These are phyloP conservation scores for Hibiscus syriacus DNA, from an alignment of 345 rosid genomes.

Conservation along the genomic window DNA sequence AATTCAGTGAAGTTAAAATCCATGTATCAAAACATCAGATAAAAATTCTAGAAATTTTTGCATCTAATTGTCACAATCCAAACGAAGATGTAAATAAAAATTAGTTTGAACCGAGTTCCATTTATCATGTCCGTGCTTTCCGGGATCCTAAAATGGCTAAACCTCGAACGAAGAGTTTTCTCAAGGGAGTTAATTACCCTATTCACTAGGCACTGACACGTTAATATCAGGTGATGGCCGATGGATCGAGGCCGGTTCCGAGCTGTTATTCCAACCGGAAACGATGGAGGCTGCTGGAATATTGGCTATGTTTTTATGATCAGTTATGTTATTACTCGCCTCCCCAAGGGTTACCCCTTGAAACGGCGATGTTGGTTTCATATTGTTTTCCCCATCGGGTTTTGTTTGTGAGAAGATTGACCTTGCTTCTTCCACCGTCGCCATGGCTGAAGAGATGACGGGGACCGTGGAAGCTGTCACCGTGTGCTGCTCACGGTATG, in stretches of 20 bases:
- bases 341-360: background rate
- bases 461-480: conserved; percentile 8
- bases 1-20: background rate
- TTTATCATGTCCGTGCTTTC: background rate
- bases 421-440: conserved; percentile 14
- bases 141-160: background rate
- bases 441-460: conserved; percentile 12
- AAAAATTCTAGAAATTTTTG: background rate
- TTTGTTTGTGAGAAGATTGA: conserved; percentile 30
- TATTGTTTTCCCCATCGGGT: conserved; percentile 14
- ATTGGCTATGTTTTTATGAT: conserved; percentile 7
- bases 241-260: conserved; percentile 21
- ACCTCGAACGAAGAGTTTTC: background rate
- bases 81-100: background rate
- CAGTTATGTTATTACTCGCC: conserved; percentile 3
- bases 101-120: background rate
- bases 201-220: conserved; percentile 33
- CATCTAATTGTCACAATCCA: conserved; percentile 1
- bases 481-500: conserved; percentile 14
- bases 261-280: conserved; percentile 29
- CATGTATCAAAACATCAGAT: background rate
- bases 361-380: background rate
- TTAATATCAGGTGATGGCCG: conserved; percentile 47
- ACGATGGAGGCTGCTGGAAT: conserved; percentile 1
- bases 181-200: conserved; percentile 8